Conservation (phyloP, 2,329 filamentous ascomycete species). For the Stachybotrys chlorohalonatus region DNA sequence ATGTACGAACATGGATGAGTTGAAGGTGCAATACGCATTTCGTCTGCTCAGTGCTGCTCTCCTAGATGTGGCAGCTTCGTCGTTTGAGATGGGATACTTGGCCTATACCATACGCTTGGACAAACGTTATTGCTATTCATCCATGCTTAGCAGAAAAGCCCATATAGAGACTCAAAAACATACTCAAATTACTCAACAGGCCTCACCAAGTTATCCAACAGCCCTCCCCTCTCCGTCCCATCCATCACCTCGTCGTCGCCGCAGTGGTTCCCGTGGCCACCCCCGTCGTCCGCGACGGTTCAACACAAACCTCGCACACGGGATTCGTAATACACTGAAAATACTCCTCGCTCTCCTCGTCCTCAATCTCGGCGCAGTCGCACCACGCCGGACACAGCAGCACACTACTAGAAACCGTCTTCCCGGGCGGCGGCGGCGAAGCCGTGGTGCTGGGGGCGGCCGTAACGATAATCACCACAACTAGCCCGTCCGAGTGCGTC, state of each 20-base stretch:
- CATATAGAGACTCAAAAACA: too few relatives aligned
- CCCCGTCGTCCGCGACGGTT: too few relatives aligned
- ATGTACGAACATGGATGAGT: background rate
- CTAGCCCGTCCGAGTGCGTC: constrained; percentile 5
- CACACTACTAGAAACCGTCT: background rate
- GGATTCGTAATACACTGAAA: constrained; percentile 23
- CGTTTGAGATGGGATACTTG: too few relatives aligned
- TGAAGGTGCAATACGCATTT: background rate
- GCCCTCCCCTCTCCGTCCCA: background rate
- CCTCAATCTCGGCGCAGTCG: constrained; percentile 12
- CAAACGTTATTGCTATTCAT: too few relatives aligned
- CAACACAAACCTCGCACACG: constrained; percentile 12
- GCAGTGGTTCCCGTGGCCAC: background rate
- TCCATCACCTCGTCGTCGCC: background rate
- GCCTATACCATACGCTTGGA: too few relatives aligned
- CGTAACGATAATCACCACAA: constrained; percentile 9
- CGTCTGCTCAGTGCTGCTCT: background rate
- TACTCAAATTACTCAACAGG: too few relatives aligned
- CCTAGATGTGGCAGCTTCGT: too few relatives aligned
- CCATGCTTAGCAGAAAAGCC: too few relatives aligned
- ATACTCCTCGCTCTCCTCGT: constrained; percentile 20
- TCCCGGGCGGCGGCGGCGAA: background rate
- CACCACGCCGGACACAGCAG: constrained; percentile 3
- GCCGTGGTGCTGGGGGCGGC: background rate
- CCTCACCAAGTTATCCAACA: too few relatives aligned